Base-by-base conservation (phyloP, 2,329 filamentous ascomycete genomes). In the Phoma sp. region DNA sequence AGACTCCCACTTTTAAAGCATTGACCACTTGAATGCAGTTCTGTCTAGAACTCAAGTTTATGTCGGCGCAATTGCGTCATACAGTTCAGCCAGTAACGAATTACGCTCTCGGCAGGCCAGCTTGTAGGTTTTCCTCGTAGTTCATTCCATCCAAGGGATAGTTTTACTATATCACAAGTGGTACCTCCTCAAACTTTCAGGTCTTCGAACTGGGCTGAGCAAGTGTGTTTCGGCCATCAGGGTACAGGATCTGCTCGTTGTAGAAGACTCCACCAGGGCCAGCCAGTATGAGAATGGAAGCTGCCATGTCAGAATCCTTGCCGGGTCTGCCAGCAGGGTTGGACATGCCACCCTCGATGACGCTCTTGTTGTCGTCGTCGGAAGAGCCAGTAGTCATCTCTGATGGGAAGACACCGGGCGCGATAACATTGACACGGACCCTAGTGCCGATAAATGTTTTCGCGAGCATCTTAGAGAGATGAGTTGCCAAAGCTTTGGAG, bases 201-300 rank as follows among this genome's bases (percentile, higher is more conserved):
- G 59, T 57, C 39, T 57, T 59, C 1, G 56, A 55, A 28, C 56
- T 48, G 5, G 59, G 59, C 37, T 59, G 52, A 4, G 42, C 25
- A 10, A 61, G 56, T 1, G 59, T 61, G 34, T 59, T 66, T 46
- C 71, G 69, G 34, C 80, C 81, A 64, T 83, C 80, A 12, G 80
- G 80, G 58, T 81, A 81, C 37, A 84, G 51, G 26, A 83, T 77
- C 65, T 84, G 81, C 38, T 81, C 79, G 36, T 84, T 84, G 56
- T 82, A 79, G 57, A 83, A 83, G 0, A 78, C 60, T 2, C 81
- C 81, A 23, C 80, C 80, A 25, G 75, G 77, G 0, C 82, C 79
- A 30, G 80, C 81, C 33, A 84, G 67, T 58, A 83, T 78, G 40
- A 84, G 64, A 5, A 82, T 76, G 4, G 78, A 80, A 2, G 78